Conservation (phyloP, 805 yeast genomes). For the Metschnikowia cubensis region DNA sequence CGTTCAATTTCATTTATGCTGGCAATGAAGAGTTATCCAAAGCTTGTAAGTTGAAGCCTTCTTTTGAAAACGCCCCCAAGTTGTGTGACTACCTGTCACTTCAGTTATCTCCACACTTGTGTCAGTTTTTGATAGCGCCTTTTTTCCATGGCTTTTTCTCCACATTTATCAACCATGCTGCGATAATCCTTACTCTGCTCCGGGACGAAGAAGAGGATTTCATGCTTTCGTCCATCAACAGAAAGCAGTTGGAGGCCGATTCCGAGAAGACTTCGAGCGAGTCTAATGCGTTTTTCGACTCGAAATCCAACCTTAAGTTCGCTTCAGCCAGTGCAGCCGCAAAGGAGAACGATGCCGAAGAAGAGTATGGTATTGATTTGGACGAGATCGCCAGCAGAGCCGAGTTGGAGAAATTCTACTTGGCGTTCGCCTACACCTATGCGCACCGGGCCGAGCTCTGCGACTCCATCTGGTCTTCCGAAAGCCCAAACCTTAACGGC, state of each 20-base stretch:
- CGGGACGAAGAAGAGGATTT: conserved; percentile 75
- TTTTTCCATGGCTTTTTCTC: conserved; percentile 50
- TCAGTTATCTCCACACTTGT: conserved; percentile 21
- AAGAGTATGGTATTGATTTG: conserved; percentile 36
- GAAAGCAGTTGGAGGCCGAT: conserved; percentile 37
- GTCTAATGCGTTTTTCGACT: background rate
- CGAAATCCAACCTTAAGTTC: background rate
- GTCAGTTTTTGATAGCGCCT: conserved; percentile 32
- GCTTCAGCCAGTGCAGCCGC: background rate
- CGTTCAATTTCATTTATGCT: conserved; percentile 50
- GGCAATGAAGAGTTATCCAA: conserved; percentile 33
- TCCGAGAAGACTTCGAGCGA: conserved; percentile 4
- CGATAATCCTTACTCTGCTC: conserved; percentile 60
- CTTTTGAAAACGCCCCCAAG: conserved; percentile 24
- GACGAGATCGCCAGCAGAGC: conserved; percentile 69
- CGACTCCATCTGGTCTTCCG: conserved; percentile 55
- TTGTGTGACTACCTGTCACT: conserved; percentile 27
- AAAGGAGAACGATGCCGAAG: background rate
- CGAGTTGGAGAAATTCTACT: conserved; percentile 82
- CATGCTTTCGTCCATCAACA: conserved; percentile 46
- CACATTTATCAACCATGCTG: conserved; percentile 57
- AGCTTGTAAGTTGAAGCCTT: conserved; percentile 26
- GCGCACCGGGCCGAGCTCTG: conserved; percentile 56
- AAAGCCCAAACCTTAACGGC: conserved; percentile 60
- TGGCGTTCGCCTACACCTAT: conserved; percentile 69